Evolutionary conservation across 805 yeast genomes (phyloP).

Genomic region (Lipomyces mesembrius): DNA sequence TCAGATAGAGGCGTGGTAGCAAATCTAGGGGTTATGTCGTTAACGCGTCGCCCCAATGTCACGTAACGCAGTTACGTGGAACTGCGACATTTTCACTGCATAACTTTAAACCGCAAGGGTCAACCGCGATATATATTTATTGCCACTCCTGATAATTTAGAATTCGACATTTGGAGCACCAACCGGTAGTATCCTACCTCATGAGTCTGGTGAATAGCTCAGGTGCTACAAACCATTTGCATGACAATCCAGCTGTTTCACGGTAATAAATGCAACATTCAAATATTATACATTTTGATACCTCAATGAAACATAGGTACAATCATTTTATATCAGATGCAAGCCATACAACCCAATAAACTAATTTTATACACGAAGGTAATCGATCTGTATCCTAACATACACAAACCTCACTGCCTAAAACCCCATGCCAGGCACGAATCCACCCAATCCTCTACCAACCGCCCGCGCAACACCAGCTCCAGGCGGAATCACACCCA

Average conservation of each 20-base stretch:
- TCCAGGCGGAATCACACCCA: conserved; percentile 44
- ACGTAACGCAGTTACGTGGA: neutral
- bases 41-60: neutral
- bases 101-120: neutral
- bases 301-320: neutral
- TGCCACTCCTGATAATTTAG: neutral
- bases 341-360: conserved; percentile 2
- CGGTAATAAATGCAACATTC: too few relatives aligned
- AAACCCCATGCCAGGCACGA: conserved; percentile 39
- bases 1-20: neutral
- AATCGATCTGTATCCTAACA: neutral
- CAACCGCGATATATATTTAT: neutral
- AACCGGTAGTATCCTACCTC: neutral
- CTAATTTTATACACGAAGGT: neutral
- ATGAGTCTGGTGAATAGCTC: neutral
- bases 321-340: conserved; percentile 1
- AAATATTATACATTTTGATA: neutral
- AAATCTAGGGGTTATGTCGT: neutral
- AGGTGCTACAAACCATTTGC: neutral
- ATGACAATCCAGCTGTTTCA: neutral
- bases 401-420: conserved; percentile 10
- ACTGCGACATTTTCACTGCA: too few relatives aligned
- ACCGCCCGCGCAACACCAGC: conserved; percentile 46
- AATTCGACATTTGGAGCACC: neutral
- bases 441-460: conserved; percentile 42